Evolutionary conservation across 257 asterid species (phyloP).

Genomic region (Vinca minor): DNA sequence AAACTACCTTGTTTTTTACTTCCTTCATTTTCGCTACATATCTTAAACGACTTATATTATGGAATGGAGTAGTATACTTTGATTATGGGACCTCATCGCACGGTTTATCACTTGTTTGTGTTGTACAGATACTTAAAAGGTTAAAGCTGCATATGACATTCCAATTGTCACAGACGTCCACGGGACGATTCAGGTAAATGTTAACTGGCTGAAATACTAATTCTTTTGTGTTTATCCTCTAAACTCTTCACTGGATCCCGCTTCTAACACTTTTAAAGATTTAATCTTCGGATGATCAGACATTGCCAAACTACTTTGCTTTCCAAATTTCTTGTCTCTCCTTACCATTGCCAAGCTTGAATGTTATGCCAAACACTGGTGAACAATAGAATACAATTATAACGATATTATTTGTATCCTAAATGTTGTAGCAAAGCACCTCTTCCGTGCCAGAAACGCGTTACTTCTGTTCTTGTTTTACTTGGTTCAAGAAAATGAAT

Average conservation of each 20-base stretch:
- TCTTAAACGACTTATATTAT: too few relatives aligned
- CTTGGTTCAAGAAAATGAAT: background rate
- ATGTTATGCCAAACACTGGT: background rate
- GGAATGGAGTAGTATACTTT: too few relatives aligned
- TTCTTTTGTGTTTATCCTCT: background rate
- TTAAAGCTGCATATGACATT: conserved; percentile 57
- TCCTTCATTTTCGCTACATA: too few relatives aligned
- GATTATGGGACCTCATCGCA: background rate
- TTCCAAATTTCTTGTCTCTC: conserved; percentile 2
- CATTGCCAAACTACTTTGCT: background rate
- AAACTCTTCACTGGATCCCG: background rate
- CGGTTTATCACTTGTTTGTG: background rate
- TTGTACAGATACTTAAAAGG: conserved; percentile 68
- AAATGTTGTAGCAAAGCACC: too few relatives aligned
- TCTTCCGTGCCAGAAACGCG: too few relatives aligned
- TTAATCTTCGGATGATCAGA: too few relatives aligned
- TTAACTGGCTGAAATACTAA: conserved; percentile 1
- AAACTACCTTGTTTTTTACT: too few relatives aligned
- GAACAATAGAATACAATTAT: background rate
- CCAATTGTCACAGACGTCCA: conserved; percentile 83
- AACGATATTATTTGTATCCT: too few relatives aligned
- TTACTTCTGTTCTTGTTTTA: background rate
- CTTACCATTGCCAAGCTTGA: background rate
- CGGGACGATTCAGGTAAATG: conserved; percentile 54
- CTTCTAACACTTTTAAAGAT: too few relatives aligned